Conservation (phyloP, 257 asterid genomes). For the Rubia yunnanensis region DNA sequence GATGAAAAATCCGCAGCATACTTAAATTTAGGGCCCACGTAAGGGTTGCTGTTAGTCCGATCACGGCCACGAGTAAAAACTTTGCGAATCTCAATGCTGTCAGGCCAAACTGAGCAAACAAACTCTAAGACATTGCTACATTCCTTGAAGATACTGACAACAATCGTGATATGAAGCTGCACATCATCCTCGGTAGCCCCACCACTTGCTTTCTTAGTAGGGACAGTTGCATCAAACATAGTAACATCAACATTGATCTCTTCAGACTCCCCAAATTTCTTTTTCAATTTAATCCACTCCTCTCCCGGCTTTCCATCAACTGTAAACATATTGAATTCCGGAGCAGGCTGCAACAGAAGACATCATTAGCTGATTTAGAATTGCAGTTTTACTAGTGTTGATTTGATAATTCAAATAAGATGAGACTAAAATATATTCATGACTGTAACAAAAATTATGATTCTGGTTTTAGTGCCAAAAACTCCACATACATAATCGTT, state of each 20-base stretch:
- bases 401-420: constrained; percentile 5
- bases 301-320: constrained; percentile 74
- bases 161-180: constrained; percentile 55
- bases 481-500: not conserved
- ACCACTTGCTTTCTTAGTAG: constrained; percentile 40
- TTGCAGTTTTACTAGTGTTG: constrained; percentile 1
- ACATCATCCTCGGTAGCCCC: constrained; percentile 34
- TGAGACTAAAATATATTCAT: not conserved
- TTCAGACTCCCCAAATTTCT: constrained; percentile 60
- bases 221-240: constrained; percentile 70
- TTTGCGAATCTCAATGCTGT: constrained; percentile 48
- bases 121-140: constrained; percentile 49
- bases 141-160: constrained; percentile 48
- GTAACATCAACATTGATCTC: constrained; percentile 84
- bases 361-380: not conserved
- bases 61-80: constrained; percentile 45
- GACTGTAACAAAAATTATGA: not conserved
- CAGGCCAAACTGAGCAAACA: constrained; percentile 85
- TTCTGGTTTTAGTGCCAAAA: not conserved
- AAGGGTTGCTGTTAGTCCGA: constrained; percentile 22
- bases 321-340: constrained; percentile 52
- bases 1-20: constrained; percentile 24
- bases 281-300: constrained; percentile 65
- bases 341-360: constrained; percentile 40
- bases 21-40: constrained; percentile 75